These are phyloP conservation scores for Vigna nakashimae DNA, from an alignment of 306 rosid species.

Conservation along the genomic window DNA sequence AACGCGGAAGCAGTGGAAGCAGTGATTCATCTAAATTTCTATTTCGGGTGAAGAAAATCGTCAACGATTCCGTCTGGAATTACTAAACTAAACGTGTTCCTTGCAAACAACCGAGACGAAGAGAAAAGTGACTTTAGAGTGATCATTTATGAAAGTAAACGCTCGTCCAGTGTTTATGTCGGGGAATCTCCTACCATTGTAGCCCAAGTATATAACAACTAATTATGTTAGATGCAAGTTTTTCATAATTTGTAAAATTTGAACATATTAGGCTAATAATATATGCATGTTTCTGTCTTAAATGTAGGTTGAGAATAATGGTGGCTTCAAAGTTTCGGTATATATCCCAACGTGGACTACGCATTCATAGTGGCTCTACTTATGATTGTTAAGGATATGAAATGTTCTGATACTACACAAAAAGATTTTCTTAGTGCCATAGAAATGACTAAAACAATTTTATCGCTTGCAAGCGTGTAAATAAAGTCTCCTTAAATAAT, in stretches of 20 bases:
- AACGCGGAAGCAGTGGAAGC: no score
- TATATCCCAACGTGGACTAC: background rate
- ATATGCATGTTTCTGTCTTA: no score
- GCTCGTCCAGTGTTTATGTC: background rate
- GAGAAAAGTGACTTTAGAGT: background rate
- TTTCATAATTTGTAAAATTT: no score
- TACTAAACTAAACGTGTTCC: background rate
- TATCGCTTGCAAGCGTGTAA: no score
- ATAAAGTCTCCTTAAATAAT: rapidly evolving
- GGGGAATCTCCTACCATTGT: background rate
- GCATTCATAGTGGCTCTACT: background rate
- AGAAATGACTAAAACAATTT: no score
- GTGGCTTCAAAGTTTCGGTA: background rate
- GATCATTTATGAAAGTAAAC: background rate
- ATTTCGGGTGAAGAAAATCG: background rate
- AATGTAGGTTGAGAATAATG: background rate
- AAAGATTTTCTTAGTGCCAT: no score
- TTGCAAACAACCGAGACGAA: background rate
- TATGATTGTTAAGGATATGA: background rate
- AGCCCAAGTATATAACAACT: background rate
- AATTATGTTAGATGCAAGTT: no score
- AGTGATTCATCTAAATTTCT: background rate
- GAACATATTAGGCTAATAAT: no score
- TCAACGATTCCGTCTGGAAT: background rate
- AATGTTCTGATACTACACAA: no score